These are phyloP conservation scores for Trametes cinnabarina DNA, from an alignment of 768 basidiomycete species.

Conservation along the genomic window DNA sequence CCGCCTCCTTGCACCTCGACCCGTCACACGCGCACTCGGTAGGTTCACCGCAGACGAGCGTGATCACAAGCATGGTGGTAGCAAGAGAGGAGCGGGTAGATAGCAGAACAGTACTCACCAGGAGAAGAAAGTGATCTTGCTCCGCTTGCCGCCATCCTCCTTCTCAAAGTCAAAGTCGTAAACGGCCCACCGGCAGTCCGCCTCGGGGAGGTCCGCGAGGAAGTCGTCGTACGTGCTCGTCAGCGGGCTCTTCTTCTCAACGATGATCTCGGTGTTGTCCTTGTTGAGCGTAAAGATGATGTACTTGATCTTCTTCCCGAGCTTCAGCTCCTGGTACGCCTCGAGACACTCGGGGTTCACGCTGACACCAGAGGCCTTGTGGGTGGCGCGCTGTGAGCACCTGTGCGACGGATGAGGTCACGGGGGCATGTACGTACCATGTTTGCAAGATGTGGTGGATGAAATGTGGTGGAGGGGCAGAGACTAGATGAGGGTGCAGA, in stretches of 20 bases:
- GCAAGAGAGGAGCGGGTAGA: neutral
- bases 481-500: constrained; percentile 8
- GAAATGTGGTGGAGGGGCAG: constrained; percentile 7
- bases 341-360: constrained; percentile 57
- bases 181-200: constrained; percentile 83
- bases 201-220: constrained; percentile 66
- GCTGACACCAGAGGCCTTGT: constrained; percentile 66
- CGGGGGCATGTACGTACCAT: constrained; percentile 18
- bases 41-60: too few species aligned
- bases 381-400: neutral
- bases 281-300: constrained; percentile 73
- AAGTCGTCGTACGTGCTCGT: constrained; percentile 66
- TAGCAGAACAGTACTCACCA: constrained; percentile 63
- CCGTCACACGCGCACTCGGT: constrained; percentile 2
- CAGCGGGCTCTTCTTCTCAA: constrained; percentile 58
- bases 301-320: constrained; percentile 76
- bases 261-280: constrained; percentile 68
- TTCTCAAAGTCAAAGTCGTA: constrained; percentile 87
- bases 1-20: neutral
- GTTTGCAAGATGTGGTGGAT: neutral
- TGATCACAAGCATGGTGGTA: too few species aligned
- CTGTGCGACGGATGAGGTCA: neutral
- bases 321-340: constrained; percentile 68
- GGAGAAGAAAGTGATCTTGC: constrained; percentile 79
- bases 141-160: constrained; percentile 72